Evolutionary conservation across 768 basidiomycete species (phyloP), one percentile per base, ranked within the genome.

Genomic region (Phylloporus sp.): DNA sequence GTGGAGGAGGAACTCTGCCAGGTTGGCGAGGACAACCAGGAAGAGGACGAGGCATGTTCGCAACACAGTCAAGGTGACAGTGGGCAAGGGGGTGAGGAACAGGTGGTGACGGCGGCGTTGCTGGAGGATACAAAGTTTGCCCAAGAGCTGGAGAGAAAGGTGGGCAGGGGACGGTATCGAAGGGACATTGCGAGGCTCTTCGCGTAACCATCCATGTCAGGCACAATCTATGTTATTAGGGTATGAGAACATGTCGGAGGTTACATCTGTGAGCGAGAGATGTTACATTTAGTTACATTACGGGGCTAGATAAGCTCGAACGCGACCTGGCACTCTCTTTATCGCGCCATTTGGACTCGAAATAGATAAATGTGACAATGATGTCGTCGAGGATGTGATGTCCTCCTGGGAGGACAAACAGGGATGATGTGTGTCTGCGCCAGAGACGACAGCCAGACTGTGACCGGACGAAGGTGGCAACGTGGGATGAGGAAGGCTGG

Each of bases 361-460:
- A 66, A 36, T 66, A 70, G 17, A 70, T 48, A 24, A 70, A 69
- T 0, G 69, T 69, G 44, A 67, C 64, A 26, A 69, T 21, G 28
- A 69, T 67, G 28, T 69, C 69, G 39, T 70, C 67, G 11, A 69
- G 46, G 31, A 69, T 67, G 24, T 38, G 50, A 9, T 45, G 33
- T 6, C 66, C 67, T 23, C 61, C 62, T 8, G 64, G 64, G 10
- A 61, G 48, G 18, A 70, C 31, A 26, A 57, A 55, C 6, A 69
- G 50, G 9, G 61, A 55, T 4, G 60, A 57, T 4, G 51, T 46
- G 14, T 45, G 28, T 44, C 46, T 61, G 6, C 56, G 57, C 5
- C 41, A 29, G 9, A 54, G 21, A 18, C 53, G 50, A 9, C 46
- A 48, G 1, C 56, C 47, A 2, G 59, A 50, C 0, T 43, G 33